Evolutionary conservation across 1,284 basidiomycete species (phyloP).

Genomic region (Sporisorium iseilematis-ciliati): DNA sequence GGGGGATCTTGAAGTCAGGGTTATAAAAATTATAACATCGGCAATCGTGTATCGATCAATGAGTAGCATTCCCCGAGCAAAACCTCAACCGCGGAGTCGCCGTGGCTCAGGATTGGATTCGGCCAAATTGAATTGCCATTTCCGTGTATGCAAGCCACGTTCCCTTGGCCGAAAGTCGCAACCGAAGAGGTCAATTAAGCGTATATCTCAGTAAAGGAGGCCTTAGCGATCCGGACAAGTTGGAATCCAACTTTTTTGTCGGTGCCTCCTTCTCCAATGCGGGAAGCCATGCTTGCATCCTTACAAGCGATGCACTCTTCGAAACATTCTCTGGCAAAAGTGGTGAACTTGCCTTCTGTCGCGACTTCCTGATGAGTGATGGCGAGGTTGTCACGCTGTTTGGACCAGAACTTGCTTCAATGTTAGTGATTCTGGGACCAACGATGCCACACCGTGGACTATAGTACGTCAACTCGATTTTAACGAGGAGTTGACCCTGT

Average conservation of each 20-base stretch:
- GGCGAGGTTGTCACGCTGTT: neutral
- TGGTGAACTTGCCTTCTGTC: neutral
- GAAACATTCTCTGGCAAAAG: neutral
- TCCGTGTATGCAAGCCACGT: no score
- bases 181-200: no score
- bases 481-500: no score
- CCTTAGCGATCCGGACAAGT: neutral
- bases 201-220: neutral
- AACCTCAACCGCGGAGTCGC: no score
- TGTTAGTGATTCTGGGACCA: neutral
- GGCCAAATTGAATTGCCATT: no score
- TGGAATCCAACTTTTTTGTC: conserved; percentile 3
- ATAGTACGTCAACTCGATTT: conserved; percentile 6
- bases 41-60: no score
- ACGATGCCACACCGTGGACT: neutral
- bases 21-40: no score
- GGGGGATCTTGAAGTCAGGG: no score
- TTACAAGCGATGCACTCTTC: neutral
- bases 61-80: no score
- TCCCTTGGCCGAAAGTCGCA: no score
- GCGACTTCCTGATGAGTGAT: neutral
- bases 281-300: neutral
- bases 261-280: conserved; percentile 12
- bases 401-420: neutral
- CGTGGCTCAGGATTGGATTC: no score